Evolutionary conservation across 352 stramenopile species (phyloP).

Genomic region (Peronospora farinosa): DNA sequence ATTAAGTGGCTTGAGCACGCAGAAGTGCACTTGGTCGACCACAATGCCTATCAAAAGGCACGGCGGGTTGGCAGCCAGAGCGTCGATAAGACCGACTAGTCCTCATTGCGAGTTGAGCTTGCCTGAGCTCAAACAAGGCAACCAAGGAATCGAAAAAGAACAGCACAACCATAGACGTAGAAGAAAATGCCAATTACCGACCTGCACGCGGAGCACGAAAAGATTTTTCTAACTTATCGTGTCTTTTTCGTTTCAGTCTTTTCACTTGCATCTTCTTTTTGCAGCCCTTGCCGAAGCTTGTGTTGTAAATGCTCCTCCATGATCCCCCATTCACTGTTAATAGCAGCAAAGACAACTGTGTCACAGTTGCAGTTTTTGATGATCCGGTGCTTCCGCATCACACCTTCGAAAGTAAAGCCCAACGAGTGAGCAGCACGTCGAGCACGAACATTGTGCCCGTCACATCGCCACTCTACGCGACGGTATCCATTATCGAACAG

Average conservation of each 20-base stretch:
- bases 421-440: conserved; percentile 69
- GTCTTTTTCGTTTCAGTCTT: conserved; percentile 32
- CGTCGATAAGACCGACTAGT: conserved; percentile 26
- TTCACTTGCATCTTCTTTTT: conserved; percentile 14
- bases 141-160: conserved; percentile 3
- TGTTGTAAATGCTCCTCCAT: conserved; percentile 61
- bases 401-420: conserved; percentile 84
- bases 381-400: conserved; percentile 83
- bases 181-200: conserved; percentile 12
- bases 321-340: conserved; percentile 83
- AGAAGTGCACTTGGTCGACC: conserved; percentile 74
- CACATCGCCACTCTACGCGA: conserved; percentile 82
- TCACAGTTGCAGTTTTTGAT: conserved; percentile 82
- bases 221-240: conserved; percentile 14
- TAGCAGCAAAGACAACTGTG: conserved; percentile 74
- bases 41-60: conserved; percentile 72
- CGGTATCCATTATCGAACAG: conserved; percentile 78
- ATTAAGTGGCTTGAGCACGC: conserved; percentile 81
- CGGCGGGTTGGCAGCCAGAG: conserved; percentile 43
- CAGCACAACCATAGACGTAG: conserved; percentile 25
- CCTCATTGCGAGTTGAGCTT: not conserved
- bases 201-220: not conserved
- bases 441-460: conserved; percentile 83
- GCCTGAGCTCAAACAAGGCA: not conserved
- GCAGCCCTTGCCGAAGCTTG: conserved; percentile 27